Conservation (phyloP, 2,329 filamentous ascomycete genomes). For the Exophiala alcalophila region DNA sequence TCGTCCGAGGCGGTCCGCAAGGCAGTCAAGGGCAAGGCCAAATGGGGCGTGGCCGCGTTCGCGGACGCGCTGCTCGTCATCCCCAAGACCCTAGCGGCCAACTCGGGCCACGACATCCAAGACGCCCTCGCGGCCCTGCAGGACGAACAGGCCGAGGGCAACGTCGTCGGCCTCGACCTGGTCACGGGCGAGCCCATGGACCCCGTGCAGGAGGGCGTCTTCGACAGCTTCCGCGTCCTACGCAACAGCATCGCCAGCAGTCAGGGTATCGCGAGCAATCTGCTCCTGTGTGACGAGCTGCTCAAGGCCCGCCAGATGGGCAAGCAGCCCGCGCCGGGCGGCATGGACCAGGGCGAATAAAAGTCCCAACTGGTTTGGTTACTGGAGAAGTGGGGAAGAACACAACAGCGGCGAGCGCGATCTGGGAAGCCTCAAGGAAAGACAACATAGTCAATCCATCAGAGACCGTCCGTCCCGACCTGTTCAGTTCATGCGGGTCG, state of each 20-base stretch:
- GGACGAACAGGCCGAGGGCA: conserved; percentile 80
- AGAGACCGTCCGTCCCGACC: too few relatives aligned
- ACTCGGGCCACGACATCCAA: conserved; percentile 94
- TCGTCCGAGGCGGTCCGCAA: conserved; percentile 82
- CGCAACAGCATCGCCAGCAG: conserved; percentile 92
- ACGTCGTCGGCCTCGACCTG: conserved; percentile 81
- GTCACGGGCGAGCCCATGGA: conserved; percentile 91
- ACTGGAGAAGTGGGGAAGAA: too few relatives aligned
- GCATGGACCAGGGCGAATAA: conserved; percentile 22
- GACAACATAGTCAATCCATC: too few relatives aligned
- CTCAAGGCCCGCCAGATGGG: conserved; percentile 97
- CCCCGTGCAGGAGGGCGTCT: conserved; percentile 85
- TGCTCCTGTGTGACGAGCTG: conserved; percentile 93
- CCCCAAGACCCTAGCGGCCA: conserved; percentile 94
- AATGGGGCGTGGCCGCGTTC: conserved; percentile 92
- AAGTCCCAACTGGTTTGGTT: conserved; percentile 27
- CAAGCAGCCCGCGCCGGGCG: conserved; percentile 41
- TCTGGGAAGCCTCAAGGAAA: too few relatives aligned
- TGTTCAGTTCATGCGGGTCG: too few relatives aligned
- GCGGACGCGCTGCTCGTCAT: conserved; percentile 92
- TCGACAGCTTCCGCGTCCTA: conserved; percentile 92
- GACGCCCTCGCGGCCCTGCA: conserved; percentile 84
- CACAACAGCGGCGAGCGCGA: too few relatives aligned
- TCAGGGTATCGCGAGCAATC: conserved; percentile 90
- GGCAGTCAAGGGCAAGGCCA: conserved; percentile 95